Percentiles rank a stretch among this genome's conserved stretches.
Conservation (phyloP, 2,329 filamentous ascomycete genomes). For the Tothia fuscella region DNA sequence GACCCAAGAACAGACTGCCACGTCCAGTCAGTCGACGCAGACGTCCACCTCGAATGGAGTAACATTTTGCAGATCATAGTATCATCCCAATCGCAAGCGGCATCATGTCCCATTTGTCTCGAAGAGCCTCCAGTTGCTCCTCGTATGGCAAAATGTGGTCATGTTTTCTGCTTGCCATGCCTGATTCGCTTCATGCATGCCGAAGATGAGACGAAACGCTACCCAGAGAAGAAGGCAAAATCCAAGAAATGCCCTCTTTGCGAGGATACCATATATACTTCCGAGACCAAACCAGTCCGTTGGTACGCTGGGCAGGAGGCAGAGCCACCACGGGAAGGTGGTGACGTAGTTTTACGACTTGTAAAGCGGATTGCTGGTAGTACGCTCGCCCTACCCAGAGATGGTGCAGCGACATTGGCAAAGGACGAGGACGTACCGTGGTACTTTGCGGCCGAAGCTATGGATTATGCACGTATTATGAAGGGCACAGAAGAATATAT, state of each 20-base stretch:
- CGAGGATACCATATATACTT: slow-evolving; percentile 84
- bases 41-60: slow-evolving; percentile 82
- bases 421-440: slow-evolving; percentile 74
- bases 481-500: slow-evolving; percentile 88
- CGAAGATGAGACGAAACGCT: slow-evolving; percentile 48
- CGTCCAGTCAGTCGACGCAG: slow-evolving; percentile 71
- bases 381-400: slow-evolving; percentile 76
- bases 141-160: slow-evolving; percentile 92
- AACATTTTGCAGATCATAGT: slow-evolving; percentile 85
- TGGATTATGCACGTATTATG: slow-evolving; percentile 93
- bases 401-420: slow-evolving; percentile 59
- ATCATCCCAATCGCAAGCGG: slow-evolving; percentile 74
- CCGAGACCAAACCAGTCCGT: slow-evolving; percentile 76
- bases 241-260: slow-evolving; percentile 98
- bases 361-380: slow-evolving; percentile 71
- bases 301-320: slow-evolving; percentile 87
- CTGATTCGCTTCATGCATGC: slow-evolving; percentile 93
- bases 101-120: slow-evolving; percentile 89
- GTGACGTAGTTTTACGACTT: slow-evolving; percentile 78
- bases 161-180: slow-evolving; percentile 92
- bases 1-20: slow-evolving; percentile 69
- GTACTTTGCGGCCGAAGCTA: slow-evolving; percentile 86
- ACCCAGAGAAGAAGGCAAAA: slow-evolving; percentile 55
- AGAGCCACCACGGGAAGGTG: slow-evolving; percentile 65
- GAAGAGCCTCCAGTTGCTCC: slow-evolving; percentile 87